Percentiles rank a stretch among this genome's conserved stretches.
Conservation (phyloP, 305 asterid genomes). For the Rubia peregrina region DNA sequence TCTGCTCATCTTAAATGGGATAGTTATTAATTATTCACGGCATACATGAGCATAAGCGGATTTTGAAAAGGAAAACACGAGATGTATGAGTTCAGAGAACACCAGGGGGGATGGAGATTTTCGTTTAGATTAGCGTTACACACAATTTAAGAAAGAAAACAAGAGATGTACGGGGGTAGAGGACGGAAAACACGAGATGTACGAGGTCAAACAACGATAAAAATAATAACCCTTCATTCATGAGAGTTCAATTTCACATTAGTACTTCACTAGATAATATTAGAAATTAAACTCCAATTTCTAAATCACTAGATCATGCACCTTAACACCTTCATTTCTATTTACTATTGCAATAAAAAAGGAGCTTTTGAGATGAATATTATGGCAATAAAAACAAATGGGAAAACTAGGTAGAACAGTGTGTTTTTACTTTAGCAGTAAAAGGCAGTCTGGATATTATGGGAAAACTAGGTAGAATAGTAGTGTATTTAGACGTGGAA, state of each 20-base stretch:
- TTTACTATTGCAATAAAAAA: too few relatives aligned
- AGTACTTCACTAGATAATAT: not conserved
- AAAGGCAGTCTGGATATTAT: too few relatives aligned
- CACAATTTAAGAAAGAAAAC: not conserved
- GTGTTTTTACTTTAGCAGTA: not conserved
- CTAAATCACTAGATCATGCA: not conserved
- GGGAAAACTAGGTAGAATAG: too few relatives aligned
- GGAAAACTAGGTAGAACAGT: too few relatives aligned
- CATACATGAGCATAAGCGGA: too few relatives aligned
- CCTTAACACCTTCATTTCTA: too few relatives aligned
- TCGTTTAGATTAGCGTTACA: not conserved
- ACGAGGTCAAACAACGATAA: too few relatives aligned
- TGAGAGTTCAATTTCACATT: not conserved
- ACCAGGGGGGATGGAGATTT: too few relatives aligned
- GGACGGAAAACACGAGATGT: not conserved
- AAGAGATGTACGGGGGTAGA: not conserved
- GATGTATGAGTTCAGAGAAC: too few relatives aligned
- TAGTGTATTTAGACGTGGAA: constrained; percentile 5
- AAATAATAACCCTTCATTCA: too few relatives aligned
- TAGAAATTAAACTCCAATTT: not conserved
- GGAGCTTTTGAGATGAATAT: not conserved
- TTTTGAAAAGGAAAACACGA: too few relatives aligned
- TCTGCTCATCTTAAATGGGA: not conserved
- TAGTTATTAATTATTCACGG: too few relatives aligned
- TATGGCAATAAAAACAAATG: not conserved